These are phyloP conservation scores for Knoxdaviesia proteae DNA, from an alignment of 2,329 filamentous ascomycete genomes.

Conservation along the genomic window DNA sequence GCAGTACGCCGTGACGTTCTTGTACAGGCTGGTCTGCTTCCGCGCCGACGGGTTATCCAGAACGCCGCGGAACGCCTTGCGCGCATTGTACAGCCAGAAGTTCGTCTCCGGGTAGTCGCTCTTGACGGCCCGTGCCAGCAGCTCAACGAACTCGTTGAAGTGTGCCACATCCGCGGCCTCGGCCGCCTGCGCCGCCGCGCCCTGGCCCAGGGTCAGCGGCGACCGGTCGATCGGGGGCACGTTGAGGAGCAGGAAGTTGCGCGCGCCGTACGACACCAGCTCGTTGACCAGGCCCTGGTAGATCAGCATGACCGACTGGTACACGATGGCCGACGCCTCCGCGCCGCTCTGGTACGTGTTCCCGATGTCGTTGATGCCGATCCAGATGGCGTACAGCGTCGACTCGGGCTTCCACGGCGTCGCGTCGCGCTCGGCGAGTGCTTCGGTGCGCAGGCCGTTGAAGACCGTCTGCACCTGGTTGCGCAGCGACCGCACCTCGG, in stretches of 20 bases:
- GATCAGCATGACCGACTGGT: conserved; percentile 18
- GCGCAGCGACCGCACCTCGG: conserved; percentile 24
- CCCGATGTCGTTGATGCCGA: conserved; percentile 34
- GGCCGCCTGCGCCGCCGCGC: conserved; percentile 10
- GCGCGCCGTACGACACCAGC: conserved; percentile 29
- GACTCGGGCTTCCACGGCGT: conserved; percentile 20
- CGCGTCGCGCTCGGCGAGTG: conserved; percentile 11
- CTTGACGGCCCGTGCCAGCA: conserved; percentile 20
- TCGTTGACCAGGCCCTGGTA: conserved; percentile 19
- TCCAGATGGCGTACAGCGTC: conserved; percentile 26
- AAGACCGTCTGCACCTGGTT: conserved; percentile 22
- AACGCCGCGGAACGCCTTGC: conserved; percentile 27
- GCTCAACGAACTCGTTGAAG: conserved; percentile 26
- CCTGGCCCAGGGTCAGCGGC: conserved; percentile 23
- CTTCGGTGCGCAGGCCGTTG: conserved; percentile 1
- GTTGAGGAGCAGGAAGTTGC: conserved; percentile 38
- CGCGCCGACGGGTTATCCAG: conserved; percentile 28
- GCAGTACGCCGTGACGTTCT: conserved; percentile 36
- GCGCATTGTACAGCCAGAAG: conserved; percentile 31
- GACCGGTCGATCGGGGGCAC: conserved; percentile 36
- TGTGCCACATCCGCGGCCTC: conserved; percentile 23
- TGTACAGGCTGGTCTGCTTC: conserved; percentile 26
- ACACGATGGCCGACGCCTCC: conserved; percentile 12
- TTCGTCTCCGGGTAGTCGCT: conserved; percentile 17
- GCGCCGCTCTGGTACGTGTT: conserved; percentile 20